These are phyloP conservation scores for Colletotrichum orbiculare DNA, from an alignment of 2,329 filamentous ascomycete species.

Conservation along the genomic window DNA sequence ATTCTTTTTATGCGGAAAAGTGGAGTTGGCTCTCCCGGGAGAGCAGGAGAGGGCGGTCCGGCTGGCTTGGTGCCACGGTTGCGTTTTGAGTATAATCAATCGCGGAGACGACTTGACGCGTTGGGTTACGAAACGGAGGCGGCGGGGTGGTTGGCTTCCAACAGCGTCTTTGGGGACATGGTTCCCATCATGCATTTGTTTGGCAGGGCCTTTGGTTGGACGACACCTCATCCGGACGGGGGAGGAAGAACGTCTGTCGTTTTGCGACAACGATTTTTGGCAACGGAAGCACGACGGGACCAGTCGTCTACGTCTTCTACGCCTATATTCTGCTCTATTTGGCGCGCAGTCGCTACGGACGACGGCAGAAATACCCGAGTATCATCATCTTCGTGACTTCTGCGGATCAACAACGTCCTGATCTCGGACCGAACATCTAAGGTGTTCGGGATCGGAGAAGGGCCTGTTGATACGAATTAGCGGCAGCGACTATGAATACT, in stretches of 20 bases:
- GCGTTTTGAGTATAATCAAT: slow-evolving; percentile 36
- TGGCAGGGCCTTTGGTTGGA: slow-evolving; percentile 26
- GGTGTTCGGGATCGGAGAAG: too few species aligned
- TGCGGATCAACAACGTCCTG: neutral
- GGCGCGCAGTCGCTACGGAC: slow-evolving; percentile 31
- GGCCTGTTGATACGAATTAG: too few species aligned
- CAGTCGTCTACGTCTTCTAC: slow-evolving; percentile 35
- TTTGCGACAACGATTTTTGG: slow-evolving; percentile 29
- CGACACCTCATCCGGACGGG: slow-evolving; percentile 22
- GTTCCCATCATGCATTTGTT: slow-evolving; percentile 31
- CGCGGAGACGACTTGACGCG: slow-evolving; percentile 35
- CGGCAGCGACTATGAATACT: slow-evolving; percentile 18
- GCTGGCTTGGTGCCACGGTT: slow-evolving; percentile 35
- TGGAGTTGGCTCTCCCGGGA: slow-evolving; percentile 25
- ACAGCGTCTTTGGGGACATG: slow-evolving; percentile 34
- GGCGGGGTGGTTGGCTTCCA: slow-evolving; percentile 35
- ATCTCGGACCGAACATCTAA: too few species aligned
- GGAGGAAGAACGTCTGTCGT: slow-evolving; percentile 29
- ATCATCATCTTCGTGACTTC: slow-evolving; percentile 19
- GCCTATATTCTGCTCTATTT: slow-evolving; percentile 33
- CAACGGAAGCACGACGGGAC: slow-evolving; percentile 28
- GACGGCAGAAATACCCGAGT: slow-evolving; percentile 37
- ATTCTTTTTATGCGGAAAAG: slow-evolving; percentile 33
- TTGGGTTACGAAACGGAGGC: slow-evolving; percentile 35
- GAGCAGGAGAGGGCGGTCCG: slow-evolving; percentile 26